phyloP scores from a whole-genome alignment of 2,329 filamentous ascomycete species.

The Penicillium sp. region DNA sequence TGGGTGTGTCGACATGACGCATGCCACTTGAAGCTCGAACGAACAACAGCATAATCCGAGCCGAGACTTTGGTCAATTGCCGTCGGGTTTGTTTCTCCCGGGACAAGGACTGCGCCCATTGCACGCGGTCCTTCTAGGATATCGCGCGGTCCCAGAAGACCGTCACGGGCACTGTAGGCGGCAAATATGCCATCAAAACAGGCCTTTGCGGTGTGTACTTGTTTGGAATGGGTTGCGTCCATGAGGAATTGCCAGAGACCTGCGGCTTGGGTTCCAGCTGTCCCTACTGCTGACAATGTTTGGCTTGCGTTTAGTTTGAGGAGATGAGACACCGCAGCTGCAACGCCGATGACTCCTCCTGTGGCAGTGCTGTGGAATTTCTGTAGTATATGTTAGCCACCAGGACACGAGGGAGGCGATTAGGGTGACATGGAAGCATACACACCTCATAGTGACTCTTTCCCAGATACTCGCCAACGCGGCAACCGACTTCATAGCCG shows the following conservation, averaged over 20 bases:
- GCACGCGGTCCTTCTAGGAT: conserved; percentile 31
- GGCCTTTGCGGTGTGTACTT: conserved; percentile 35
- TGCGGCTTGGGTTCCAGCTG: conserved; percentile 35
- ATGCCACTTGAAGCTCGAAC: conserved; percentile 38
- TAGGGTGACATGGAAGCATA: background rate
- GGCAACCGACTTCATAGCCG: conserved; percentile 34
- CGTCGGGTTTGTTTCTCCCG: conserved; percentile 20
- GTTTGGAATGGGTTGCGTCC: conserved; percentile 34
- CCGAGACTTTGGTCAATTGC: conserved; percentile 30
- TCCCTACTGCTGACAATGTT: conserved; percentile 31
- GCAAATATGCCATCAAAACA: conserved; percentile 36
- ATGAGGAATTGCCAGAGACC: conserved; percentile 36
- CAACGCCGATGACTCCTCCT: conserved; percentile 30
- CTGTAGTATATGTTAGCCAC: conserved; percentile 7
- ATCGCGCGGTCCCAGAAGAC: conserved; percentile 29
- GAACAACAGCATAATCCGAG: conserved; percentile 24
- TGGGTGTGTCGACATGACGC: conserved; percentile 36
- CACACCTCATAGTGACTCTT: conserved; percentile 34
- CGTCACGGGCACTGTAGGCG: conserved; percentile 29
- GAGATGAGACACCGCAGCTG: conserved; percentile 28
- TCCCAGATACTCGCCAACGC: conserved; percentile 31
- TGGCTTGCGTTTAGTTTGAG: conserved; percentile 24
- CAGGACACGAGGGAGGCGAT: background rate
- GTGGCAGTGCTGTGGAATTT: conserved; percentile 32
- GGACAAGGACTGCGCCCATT: conserved; percentile 29